Conservation (phyloP, 306 rosid genomes). For the Rosa rugosa region DNA sequence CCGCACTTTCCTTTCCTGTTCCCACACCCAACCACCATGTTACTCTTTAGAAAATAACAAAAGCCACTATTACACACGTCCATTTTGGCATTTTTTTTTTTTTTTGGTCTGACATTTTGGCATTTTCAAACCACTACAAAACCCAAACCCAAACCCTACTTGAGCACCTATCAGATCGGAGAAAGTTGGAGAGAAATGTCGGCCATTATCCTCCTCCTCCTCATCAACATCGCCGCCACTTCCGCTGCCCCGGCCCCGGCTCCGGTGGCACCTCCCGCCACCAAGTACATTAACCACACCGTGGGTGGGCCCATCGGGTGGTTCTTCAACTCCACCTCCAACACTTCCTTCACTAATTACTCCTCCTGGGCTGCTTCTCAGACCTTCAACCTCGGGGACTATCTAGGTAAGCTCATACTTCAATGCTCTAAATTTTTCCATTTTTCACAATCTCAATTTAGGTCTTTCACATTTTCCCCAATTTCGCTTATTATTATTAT, state of each 20-base stretch:
- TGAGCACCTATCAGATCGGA: conserved; percentile 2
- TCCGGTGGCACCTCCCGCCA: conserved; percentile 8
- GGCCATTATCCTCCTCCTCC: conserved; percentile 20
- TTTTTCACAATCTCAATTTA: neutral
- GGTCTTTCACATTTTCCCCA: neutral
- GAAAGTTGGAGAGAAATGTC: neutral
- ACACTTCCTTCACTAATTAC: conserved; percentile 69
- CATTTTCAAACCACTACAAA: neutral
- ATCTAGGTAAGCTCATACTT: conserved; percentile 50
- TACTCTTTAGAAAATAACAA: neutral
- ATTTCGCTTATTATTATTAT: neutral
- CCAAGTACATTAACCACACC: conserved; percentile 66
- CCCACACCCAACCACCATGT: neutral
- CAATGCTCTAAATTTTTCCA: neutral
- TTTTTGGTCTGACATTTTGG: too few species aligned
- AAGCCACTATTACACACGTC: neutral
- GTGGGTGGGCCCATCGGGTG: conserved; percentile 77
- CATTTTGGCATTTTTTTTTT: neutral
- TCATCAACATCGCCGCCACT: neutral
- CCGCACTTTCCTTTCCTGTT: neutral
- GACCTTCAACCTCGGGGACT: conserved; percentile 82
- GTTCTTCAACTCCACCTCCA: conserved; percentile 68
- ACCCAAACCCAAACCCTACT: neutral
- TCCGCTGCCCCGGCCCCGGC: conserved; percentile 12
- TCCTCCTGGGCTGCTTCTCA: conserved; percentile 70